phyloP scores from a whole-genome alignment of 2,329 filamentous ascomycete species.

The Tolypocladium guangdongense region DNA sequence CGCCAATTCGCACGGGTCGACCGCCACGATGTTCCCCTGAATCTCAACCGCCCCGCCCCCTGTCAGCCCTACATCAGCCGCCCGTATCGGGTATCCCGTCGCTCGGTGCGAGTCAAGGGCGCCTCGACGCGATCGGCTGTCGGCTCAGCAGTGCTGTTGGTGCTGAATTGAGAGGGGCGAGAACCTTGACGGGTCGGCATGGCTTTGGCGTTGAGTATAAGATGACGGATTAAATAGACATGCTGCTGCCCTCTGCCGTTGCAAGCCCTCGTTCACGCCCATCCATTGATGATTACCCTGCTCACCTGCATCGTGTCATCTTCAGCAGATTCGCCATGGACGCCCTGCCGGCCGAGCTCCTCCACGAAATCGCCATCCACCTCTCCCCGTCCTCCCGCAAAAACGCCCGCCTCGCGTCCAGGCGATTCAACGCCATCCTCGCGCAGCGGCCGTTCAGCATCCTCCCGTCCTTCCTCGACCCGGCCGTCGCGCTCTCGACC shows the following conservation, averaged over 20 bases:
- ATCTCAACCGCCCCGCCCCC: not conserved
- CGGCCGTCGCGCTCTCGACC: constrained; percentile 11
- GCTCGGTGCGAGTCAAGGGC: not conserved
- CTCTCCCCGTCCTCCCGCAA: constrained; percentile 12
- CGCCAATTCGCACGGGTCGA: not conserved
- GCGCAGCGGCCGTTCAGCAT: constrained; percentile 14
- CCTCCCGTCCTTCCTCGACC: constrained; percentile 20
- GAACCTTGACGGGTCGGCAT: not conserved
- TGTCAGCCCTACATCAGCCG: not conserved
- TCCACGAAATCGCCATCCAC: constrained; percentile 16
- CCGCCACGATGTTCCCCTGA: not conserved
- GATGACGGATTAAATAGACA: not conserved
- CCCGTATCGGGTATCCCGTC: no score
- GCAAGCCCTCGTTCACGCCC: no score
- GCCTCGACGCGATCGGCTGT: not conserved
- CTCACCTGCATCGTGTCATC: not conserved
- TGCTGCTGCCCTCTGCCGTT: not conserved
- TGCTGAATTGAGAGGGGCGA: not conserved
- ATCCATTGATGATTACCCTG: no score
- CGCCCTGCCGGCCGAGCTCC: constrained; percentile 18
- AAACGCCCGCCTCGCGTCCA: constrained; percentile 19
- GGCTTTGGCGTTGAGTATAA: not conserved
- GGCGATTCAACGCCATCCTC: constrained; percentile 20
- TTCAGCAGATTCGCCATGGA: constrained; percentile 12
- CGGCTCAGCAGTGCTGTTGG: not conserved